A percentile compares a stretch with the other conserved stretches of the same genome.
phyloP scores from a whole-genome alignment of 805 yeast genomes.

The Ogataea saltuana region DNA sequence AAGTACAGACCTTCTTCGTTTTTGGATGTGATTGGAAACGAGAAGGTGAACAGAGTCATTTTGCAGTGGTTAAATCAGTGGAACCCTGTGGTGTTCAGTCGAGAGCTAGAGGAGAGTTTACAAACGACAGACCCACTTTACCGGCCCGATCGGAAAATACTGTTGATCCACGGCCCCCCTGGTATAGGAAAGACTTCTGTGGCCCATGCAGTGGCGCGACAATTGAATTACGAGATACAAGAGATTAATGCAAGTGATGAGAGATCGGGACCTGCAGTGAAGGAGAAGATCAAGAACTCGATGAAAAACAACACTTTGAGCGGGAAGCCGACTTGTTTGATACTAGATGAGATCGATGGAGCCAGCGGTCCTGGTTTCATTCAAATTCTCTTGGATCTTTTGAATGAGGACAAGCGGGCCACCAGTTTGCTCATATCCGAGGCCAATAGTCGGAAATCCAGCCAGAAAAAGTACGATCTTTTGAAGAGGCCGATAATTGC shows the following conservation, averaged over 20 bases:
- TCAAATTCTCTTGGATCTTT: conserved; percentile 55
- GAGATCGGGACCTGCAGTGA: conserved; percentile 55
- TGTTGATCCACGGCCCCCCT: conserved; percentile 87
- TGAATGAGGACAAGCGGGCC: conserved; percentile 58
- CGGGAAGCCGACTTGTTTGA: conserved; percentile 75
- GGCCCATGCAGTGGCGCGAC: conserved; percentile 80
- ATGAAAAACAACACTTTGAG: conserved; percentile 64
- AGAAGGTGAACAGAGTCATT: conserved; percentile 57
- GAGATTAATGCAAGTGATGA: conserved; percentile 90
- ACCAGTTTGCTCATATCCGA: conserved; percentile 35
- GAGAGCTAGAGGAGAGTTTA: conserved; percentile 29
- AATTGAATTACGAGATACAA: conserved; percentile 74
- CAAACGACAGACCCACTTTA: conserved; percentile 47
- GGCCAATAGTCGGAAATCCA: conserved; percentile 26
- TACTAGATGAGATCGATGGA: conserved; percentile 91
- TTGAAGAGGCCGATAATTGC: conserved; percentile 86
- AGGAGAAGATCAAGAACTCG: conserved; percentile 59
- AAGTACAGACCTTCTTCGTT: conserved; percentile 68
- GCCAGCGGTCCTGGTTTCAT: conserved; percentile 66
- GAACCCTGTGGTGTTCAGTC: conserved; percentile 58
- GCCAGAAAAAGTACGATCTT: conserved; percentile 34
- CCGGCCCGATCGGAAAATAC: conserved; percentile 61
- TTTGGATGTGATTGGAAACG: conserved; percentile 70
- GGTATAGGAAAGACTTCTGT: conserved; percentile 93
- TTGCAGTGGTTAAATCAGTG: conserved; percentile 68